Evolutionary conservation across 2,329 filamentous ascomycete species (phyloP), one percentile per base, ranked within the genome.

Genomic region (Fusarium chuoi): DNA sequence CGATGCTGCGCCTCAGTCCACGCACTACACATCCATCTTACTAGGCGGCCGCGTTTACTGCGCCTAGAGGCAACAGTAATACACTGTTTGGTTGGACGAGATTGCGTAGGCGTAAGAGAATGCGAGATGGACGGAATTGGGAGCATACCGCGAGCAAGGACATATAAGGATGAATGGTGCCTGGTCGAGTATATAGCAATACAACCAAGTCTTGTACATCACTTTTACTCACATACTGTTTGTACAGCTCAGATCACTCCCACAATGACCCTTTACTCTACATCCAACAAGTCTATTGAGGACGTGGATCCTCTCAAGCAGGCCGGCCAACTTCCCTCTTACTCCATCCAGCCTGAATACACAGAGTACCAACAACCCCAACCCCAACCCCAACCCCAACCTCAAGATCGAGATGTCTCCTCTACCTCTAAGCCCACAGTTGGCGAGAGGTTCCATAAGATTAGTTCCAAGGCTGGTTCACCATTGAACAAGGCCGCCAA

Each of bases 401-500:
- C 56, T 5, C 52, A 67, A 24, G 33, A 62, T 28, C 49, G 20
- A 46, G 18, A 51, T 45, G 30, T 24, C 10, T n/a, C 36, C 6
- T 38, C 52, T 30, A 12, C 55, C 22, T 42, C 28, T 42, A 85
- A 83, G 73, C 79, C 77, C 8, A 83, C 80, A 69, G 81, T 81
- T 26, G 88, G 91, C 76, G 85, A 86, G 52, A 88, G 89, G 68
- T 91, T 93, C 78, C 90, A 93, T 82, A 90, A 89, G 78, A 84
- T 88, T 66, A 86, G 90, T 65, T 91, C 92, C 82, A 92, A 91
- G 77, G 85, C 92, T 35, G 90, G 90, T 15, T 86, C 87, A 20
- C 91, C 92, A 9, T 87, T 93, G 66, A 94, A 94, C 80, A 89
- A 87, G 65, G 83, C 93, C 24, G 91, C 90, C 58, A 92, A 93